A percentile compares a stretch with the other conserved stretches of the same genome.
These are phyloP conservation scores for Cutaneotrichosporon cavernicola DNA, from an alignment of 1,284 basidiomycete species.

Conservation along the genomic window DNA sequence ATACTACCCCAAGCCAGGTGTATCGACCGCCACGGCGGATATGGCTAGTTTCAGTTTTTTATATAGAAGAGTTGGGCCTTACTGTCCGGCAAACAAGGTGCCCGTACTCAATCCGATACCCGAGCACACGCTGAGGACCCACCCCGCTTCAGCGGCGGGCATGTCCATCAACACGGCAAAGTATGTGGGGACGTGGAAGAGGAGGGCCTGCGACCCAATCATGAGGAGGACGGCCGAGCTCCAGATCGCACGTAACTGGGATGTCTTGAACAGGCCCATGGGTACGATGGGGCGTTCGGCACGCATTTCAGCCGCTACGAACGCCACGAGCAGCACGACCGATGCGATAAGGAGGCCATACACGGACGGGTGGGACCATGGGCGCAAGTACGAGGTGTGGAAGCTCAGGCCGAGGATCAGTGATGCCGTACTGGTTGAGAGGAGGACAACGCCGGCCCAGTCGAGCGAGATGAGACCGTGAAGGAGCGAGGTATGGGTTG, in stretches of 20 bases:
- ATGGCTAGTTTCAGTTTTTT: constrained; percentile 32
- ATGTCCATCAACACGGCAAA: constrained; percentile 49
- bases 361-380: constrained; percentile 71
- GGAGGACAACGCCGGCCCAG: constrained; percentile 53
- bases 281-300: constrained; percentile 79
- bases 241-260: constrained; percentile 60
- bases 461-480: constrained; percentile 42
- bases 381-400: constrained; percentile 75
- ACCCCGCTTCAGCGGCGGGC: constrained; percentile 43
- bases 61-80: constrained; percentile 23
- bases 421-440: constrained; percentile 69
- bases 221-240: constrained; percentile 57
- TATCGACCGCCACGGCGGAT: constrained; percentile 48
- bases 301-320: constrained; percentile 69
- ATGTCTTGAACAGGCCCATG: constrained; percentile 66
- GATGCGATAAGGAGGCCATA: constrained; percentile 64
- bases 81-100: constrained; percentile 83
- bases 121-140: constrained; percentile 64
- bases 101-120: constrained; percentile 78
- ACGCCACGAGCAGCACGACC: constrained; percentile 58
- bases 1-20: constrained; percentile 38
- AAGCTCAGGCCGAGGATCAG: constrained; percentile 75
- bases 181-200: constrained; percentile 45
- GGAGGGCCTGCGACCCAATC: constrained; percentile 69
- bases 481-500: constrained; percentile 39